A percentile compares a stretch with the other conserved stretches of the same genome.
Evolutionary conservation across 2,329 filamentous ascomycete genomes (phyloP).

Genomic region (Stagonosporopsis cucurbitacearum): DNA sequence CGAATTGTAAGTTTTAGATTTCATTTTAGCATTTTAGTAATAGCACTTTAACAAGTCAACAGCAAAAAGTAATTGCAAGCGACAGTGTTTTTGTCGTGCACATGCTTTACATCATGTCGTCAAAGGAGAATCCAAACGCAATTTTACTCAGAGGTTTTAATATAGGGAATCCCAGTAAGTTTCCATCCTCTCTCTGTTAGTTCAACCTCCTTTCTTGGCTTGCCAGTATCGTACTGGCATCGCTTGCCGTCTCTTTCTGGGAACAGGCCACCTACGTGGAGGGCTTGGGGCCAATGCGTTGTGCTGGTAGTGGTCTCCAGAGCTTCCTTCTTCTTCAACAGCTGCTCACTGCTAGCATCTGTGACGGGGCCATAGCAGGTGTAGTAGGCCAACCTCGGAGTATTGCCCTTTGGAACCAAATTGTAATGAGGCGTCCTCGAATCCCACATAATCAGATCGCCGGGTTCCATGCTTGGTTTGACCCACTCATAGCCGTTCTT

Average conservation of each 20-base stretch:
- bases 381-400: neutral
- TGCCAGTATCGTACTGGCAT: neutral
- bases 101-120: too few species aligned
- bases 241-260: neutral
- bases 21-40: too few species aligned
- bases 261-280: neutral
- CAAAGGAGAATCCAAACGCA: too few species aligned
- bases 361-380: neutral
- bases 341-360: neutral
- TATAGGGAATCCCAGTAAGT: neutral
- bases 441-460: neutral
- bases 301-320: neutral
- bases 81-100: too few species aligned
- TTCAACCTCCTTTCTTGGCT: neutral
- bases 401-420: neutral
- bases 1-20: too few species aligned
- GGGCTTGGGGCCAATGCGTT: constrained; percentile 2
- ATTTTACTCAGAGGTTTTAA: neutral
- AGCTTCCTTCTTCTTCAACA: constrained; percentile 1
- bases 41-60: too few species aligned
- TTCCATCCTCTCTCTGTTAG: neutral
- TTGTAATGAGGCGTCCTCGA: neutral
- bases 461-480: neutral
- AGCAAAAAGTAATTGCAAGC: too few species aligned
- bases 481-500: neutral